phyloP scores from a whole-genome alignment of 2,329 filamentous ascomycete species.

The Magnaporthales sp. region DNA sequence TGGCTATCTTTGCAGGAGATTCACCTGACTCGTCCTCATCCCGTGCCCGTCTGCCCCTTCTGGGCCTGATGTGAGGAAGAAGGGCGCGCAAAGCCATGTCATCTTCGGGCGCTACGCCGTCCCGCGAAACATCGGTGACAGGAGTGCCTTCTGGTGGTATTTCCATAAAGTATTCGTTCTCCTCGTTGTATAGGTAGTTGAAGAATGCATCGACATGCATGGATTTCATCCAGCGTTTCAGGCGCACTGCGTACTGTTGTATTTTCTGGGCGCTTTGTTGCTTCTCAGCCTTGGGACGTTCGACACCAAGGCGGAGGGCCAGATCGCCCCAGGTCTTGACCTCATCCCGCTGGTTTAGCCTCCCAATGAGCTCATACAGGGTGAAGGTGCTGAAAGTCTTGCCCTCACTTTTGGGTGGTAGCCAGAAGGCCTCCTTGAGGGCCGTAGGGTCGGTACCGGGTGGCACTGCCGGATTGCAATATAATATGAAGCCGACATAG shows the following conservation, averaged over 20 bases:
- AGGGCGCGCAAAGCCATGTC: slow-evolving; percentile 60
- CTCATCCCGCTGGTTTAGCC: slow-evolving; percentile 64
- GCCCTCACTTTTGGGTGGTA: slow-evolving; percentile 76
- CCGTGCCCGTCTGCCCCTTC: slow-evolving; percentile 52
- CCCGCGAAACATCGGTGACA: slow-evolving; percentile 28
- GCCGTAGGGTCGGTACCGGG: slow-evolving; percentile 60
- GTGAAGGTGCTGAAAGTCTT: slow-evolving; percentile 74
- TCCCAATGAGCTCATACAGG: slow-evolving; percentile 69
- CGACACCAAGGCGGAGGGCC: slow-evolving; percentile 79
- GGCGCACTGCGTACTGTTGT: slow-evolving; percentile 84
- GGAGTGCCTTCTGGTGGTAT: slow-evolving; percentile 51
- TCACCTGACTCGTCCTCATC: slow-evolving; percentile 43
- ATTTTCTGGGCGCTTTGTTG: slow-evolving; percentile 89
- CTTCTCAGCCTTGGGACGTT: slow-evolving; percentile 71
- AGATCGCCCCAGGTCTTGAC: slow-evolving; percentile 91
- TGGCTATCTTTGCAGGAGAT: slow-evolving; percentile 31
- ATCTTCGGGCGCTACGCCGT: slow-evolving; percentile 28
- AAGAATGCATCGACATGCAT: slow-evolving; percentile 96
- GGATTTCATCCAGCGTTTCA: slow-evolving; percentile 97
- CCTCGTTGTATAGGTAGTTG: slow-evolving; percentile 72
- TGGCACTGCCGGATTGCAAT: slow-evolving; percentile 79
- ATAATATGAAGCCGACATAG: slow-evolving; percentile 77
- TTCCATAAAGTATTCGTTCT: slow-evolving; percentile 71
- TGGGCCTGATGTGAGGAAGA: slow-evolving; percentile 65
- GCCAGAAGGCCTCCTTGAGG: slow-evolving; percentile 67